Evolutionary conservation across 106 monocot genomes (phyloP), one percentile per base, ranked within the genome.

Genomic region (Platanthera zijinensis): DNA sequence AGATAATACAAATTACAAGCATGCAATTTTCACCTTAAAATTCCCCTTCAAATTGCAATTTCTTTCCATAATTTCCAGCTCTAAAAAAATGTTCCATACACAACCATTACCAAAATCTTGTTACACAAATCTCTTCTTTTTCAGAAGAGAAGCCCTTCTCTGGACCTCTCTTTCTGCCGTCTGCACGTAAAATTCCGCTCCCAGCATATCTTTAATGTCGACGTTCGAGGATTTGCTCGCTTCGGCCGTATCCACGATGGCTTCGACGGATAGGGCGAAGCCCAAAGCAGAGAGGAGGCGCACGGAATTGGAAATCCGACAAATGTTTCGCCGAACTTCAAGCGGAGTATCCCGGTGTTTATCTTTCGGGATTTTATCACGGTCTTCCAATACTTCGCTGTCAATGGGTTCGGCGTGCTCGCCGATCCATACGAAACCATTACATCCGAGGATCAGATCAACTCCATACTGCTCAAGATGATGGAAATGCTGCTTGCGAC

Each of bases 401-500:
- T 83, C 88, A 68, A 39, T 74, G 8, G 77, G 45, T 64, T 85
- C 84, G 2, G 80, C 67, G 45, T 99, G 99, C 74, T 94, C 86
- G 7, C 99, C 99, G 0, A 99, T 86, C 99, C 99, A 99, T 11
- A 94, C 72, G 77, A 85, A 94, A 1, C 97, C 97, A 71, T 99
- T 99, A 74, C 94, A 99, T 30, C 97, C 99, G 50, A 99, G 76
- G 67, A 99, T 99, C 74, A 99, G 56, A 82, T 99, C 91, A 5
- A 92, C 82, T 2, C 85, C 81, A 46, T 90, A 94, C 25, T 92
- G 77, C 25, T 99, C 92, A 8, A 99, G 88, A 80, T 92, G 83
- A 81, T 99, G 99, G 81, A 99, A 99, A 67, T 99, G 99, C 21
- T 99, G 94, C 78, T 99, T 99, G 9, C 92, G 84, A 3, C 94